These are phyloP conservation scores for Plasmodium inui DNA, from an alignment of 169 alveolate genomes.

Conservation along the genomic window DNA sequence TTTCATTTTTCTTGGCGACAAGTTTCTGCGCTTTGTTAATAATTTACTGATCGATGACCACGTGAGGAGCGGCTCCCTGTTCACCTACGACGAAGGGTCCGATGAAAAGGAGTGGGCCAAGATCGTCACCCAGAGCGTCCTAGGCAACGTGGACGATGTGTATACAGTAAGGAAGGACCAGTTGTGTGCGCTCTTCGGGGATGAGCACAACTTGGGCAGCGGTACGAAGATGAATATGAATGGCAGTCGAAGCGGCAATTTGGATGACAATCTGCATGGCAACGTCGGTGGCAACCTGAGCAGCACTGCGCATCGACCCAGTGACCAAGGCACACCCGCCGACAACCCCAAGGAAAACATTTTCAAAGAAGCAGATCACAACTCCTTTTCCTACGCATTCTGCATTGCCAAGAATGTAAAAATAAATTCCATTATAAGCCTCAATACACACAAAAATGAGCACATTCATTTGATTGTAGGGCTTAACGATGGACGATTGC, in stretches of 20 bases:
- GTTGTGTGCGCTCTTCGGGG: slow-evolving; percentile 47
- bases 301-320: neutral
- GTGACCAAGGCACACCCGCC: neutral
- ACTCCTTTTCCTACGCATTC: slow-evolving; percentile 65
- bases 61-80: slow-evolving; percentile 34
- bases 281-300: neutral
- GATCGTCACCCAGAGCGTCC: neutral
- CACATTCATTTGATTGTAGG: slow-evolving; percentile 35
- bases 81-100: slow-evolving; percentile 13
- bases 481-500: slow-evolving; percentile 31
- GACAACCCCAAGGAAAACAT: slow-evolving; percentile 34
- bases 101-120: neutral
- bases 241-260: neutral
- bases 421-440: slow-evolving; percentile 37
- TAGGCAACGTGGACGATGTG: slow-evolving; percentile 66
- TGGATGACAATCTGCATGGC: neutral
- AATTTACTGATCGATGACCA: slow-evolving; percentile 19
- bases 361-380: slow-evolving; percentile 24
- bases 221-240: neutral
- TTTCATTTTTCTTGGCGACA: slow-evolving; percentile 47
- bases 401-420: slow-evolving; percentile 54
- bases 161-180: slow-evolving; percentile 28
- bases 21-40: slow-evolving; percentile 29
- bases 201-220: neutral
- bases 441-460: slow-evolving; percentile 39